Base-by-base conservation (phyloP, 1,284 basidiomycete genomes). In the Tausonia pullulans region DNA sequence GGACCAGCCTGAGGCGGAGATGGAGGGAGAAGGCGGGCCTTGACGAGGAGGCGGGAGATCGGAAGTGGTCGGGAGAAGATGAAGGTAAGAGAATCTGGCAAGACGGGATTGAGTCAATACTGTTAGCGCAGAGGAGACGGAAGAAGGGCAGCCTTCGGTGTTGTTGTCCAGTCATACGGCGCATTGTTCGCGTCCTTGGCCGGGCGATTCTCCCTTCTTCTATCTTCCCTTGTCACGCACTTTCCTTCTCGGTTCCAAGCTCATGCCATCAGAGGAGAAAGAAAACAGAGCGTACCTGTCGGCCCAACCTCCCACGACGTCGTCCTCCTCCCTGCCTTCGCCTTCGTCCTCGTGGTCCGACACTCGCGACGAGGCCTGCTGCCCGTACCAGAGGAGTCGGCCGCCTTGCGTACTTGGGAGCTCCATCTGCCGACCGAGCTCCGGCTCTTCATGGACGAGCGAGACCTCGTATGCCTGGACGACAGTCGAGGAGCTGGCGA, bases 71-170 rank as follows among this genome's bases (percentile, higher is more conserved):
- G 86, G 81, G 14, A 91, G 78, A 8, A 92, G 77, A 16, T 91
- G 82, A 6, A 88, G 82, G 4, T 83, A 84, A 71, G 92, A 88
- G 74, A 88, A 88, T 77, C 90, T 92, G 76, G 66, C 53, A 57
- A 52, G 67, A 60, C 52, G 62, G 62, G 64, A 61, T 66, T 16
- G 61, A 41, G 51, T 51, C 44, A 48, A 27, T 52, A 56, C 14
- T 52, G 44, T 61, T 8, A 13, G 43, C 13, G 10, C 52, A 45
- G 57, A 57, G 55, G 64, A 69, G 49, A 65, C 46, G 14, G n/a
- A 57, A 45, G 51, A 51, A 14, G 62, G 69, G 46, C 69, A 57
- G 27, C 49, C 52, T 63, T 67, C 67, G 62, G 56, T 59, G 54
- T 58, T 60, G 50, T 61, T 60, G 67, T 61, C 52, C 62, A 62